phyloP scores from a whole-genome alignment of 2,329 filamentous ascomycete genomes.

The Dactylellina parvicollis region DNA sequence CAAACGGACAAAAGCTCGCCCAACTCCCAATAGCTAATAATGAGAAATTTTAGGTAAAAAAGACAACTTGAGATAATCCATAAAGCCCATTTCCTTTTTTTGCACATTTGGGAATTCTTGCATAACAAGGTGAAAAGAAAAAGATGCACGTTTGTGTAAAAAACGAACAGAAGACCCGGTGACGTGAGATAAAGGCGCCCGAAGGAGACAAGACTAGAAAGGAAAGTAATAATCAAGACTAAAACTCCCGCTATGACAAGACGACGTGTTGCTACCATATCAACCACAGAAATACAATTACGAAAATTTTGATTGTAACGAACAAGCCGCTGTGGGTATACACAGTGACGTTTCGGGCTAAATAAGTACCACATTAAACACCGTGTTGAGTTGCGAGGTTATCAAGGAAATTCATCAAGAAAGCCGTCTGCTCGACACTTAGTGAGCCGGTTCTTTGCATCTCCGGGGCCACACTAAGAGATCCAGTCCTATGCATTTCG shows the following conservation, averaged over 20 bases:
- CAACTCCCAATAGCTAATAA: conserved; percentile 27
- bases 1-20: conserved; percentile 37
- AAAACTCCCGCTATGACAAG: conserved; percentile 49
- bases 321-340: conserved; percentile 3
- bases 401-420: conserved; percentile 46
- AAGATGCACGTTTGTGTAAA: neutral
- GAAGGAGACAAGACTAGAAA: conserved; percentile 1
- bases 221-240: neutral
- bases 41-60: neutral
- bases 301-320: neutral
- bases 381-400: conserved; percentile 47
- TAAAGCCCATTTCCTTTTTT: neutral
- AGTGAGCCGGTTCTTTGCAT: conserved; percentile 35
- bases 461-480: conserved; percentile 20
- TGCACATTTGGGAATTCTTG: neutral
- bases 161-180: neutral
- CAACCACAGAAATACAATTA: no score
- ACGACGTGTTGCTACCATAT: neutral
- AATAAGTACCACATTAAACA: conserved; percentile 1
- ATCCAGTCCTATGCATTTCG: conserved; percentile 28
- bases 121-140: conserved; percentile 15
- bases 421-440: conserved; percentile 42
- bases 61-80: conserved; percentile 10
- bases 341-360: neutral
- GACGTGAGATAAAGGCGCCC: conserved; percentile 1